phyloP scores from a whole-genome alignment of 139 green algal genomes.

The Edaphochlamys debaryana region DNA sequence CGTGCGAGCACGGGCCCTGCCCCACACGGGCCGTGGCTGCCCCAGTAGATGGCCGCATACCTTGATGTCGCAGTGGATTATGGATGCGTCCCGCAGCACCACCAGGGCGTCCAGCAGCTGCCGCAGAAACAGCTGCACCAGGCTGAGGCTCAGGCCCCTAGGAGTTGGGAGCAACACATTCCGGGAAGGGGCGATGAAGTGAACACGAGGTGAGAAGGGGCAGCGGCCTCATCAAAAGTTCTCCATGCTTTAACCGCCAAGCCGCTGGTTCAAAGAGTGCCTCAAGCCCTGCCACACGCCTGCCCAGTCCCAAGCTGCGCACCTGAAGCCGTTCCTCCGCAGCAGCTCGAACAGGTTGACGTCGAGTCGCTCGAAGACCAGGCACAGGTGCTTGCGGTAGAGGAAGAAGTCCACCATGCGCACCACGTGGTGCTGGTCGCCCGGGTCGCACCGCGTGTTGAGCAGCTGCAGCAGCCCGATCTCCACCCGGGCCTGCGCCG shows the following conservation, averaged over 20 bases:
- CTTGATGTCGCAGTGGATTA: conserved; percentile 99
- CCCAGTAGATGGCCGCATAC: background rate
- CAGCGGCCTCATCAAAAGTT: background rate
- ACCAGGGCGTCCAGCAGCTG: conserved; percentile 81
- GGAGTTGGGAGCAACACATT: no score
- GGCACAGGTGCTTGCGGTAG: conserved; percentile 92
- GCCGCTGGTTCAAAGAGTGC: no score
- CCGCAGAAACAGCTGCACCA: conserved; percentile 78
- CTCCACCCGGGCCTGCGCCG: conserved; percentile 56
- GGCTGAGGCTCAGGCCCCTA: conserved; percentile 85
- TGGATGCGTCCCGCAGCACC: conserved; percentile 82
- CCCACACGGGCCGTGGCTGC: no score
- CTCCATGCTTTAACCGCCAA: no score
- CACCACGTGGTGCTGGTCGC: conserved; percentile 92
- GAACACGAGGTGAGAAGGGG: background rate
- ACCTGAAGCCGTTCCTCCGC: conserved; percentile 89
- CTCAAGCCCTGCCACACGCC: no score
- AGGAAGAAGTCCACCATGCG: conserved; percentile 95
- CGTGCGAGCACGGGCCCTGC: no score
- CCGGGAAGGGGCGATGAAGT: no score
- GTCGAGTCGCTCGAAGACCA: conserved; percentile 97
- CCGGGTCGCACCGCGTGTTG: conserved; percentile 84
- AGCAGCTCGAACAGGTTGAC: conserved; percentile 99
- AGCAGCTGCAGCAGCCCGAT: conserved; percentile 95
- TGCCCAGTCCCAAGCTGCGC: no score